These are phyloP conservation scores for Aspergillus japonicus DNA, from an alignment of 2,329 filamentous ascomycete genomes.

Conservation along the genomic window DNA sequence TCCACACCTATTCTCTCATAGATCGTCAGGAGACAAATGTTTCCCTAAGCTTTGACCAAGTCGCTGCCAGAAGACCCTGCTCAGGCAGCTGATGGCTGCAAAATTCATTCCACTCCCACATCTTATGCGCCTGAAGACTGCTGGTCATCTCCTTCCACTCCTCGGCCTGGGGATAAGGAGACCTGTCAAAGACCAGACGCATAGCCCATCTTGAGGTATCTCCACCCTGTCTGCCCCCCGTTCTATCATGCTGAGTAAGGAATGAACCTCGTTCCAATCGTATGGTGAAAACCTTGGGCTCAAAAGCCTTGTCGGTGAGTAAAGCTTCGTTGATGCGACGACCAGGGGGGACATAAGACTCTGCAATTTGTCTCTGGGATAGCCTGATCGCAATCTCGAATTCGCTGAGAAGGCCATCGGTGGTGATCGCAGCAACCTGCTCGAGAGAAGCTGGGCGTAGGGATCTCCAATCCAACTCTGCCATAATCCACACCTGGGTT, in stretches of 20 bases:
- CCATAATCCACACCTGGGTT: not conserved
- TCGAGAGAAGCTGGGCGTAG: not conserved
- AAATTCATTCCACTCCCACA: conserved; percentile 1
- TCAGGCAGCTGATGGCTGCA: not conserved
- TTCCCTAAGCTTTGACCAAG: not conserved
- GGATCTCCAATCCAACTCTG: not conserved
- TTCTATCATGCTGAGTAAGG: not conserved
- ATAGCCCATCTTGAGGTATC: not conserved
- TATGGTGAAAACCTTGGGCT: not conserved
- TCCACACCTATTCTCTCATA: not conserved
- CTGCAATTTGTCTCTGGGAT: not conserved
- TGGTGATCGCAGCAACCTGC: not conserved
- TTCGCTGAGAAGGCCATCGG: not conserved
- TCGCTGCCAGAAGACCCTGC: not conserved
- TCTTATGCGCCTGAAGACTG: not conserved
- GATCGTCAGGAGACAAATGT: not conserved
- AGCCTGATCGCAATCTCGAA: not conserved
- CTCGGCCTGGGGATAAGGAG: not conserved
- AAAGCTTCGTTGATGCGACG: not conserved
- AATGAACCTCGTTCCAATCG: not conserved
- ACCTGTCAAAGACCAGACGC: not conserved
- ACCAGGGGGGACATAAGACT: not conserved
- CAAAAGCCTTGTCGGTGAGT: not conserved
- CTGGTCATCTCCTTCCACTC: not conserved
- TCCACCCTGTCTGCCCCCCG: not conserved